Evolutionary conservation across 2,329 filamentous ascomycete genomes (phyloP), one percentile per base, ranked within the genome.

Genomic region (Erysiphe pisi): DNA sequence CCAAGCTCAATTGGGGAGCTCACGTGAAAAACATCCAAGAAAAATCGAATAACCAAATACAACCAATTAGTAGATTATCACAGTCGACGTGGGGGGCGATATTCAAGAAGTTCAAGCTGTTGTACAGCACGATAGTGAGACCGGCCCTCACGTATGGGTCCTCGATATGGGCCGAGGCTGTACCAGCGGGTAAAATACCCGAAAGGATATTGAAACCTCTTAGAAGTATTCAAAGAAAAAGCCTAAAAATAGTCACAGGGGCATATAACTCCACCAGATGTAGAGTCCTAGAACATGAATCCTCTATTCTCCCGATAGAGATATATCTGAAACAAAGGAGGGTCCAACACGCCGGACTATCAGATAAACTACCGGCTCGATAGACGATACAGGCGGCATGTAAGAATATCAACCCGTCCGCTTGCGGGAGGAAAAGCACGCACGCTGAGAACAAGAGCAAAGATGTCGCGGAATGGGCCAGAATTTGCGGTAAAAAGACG

Each of bases 311-410:
- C 11, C 45, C 45, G 36, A 75, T 56, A 75, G 45, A 75, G 31
- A 52, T 75, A 28, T 75, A 56, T 36, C 71, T 75, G 71, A 75
- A 56, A 36, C 2, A 75, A 56, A 36, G 49, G 31, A 75, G 45
- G 71, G 25, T 75, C 47, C 71, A 75, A 75, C 4, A 56, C 22
- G 22, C 22, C 31, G 25, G 45, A 28, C 8, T 52, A 52, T 75
- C 71, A 40, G 31, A 75, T 52, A 75, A 36, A 22, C 45, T 75
- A 75, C 71, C 45, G 18, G 47, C 31, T 56, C 45, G 36, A 56
- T 7, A 75, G 16, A 36, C 49, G 3, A 75, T 75, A 70, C 28
- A n/a, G 31, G 52, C 31, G 20, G 28, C 65, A 70, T 45, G 31
- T n/a, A 70, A 45, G 18, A 70, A 70, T 43, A 70, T 43, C 28